Evolutionary conservation across 192 early-diverging fungal genomes (phyloP), one percentile per base, ranked within the genome.

Genomic region (Spizellomyces sp.): DNA sequence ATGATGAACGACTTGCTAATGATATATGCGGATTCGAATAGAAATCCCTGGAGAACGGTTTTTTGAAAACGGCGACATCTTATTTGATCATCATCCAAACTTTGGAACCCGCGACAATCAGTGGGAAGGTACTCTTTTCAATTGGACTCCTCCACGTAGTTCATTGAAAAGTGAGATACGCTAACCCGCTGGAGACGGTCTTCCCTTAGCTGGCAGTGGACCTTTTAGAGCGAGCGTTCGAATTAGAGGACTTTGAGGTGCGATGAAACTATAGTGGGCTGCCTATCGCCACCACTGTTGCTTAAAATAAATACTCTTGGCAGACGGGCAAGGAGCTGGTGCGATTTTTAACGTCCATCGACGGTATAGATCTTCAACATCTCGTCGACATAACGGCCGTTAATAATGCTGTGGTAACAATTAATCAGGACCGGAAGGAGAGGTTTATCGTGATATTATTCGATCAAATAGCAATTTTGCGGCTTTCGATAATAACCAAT

Each of bases 11-110:
- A 67, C 27, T 36, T 36, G 27, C 27, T 36, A 67, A 55, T 12
- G 43, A 15, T 36, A n/a, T 27, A 58, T 55, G 21, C 46, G n/a
- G 17, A 41, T 36, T 54, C 14, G 50, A 54, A 12, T 54, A 12
- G 17, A 12, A 54, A 54, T 56, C 60, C 1, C 72, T 99, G 73
- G 85, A 79, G 7, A 75, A 79, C 54, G 86, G 86, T 9, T 77
- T 83, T 7, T 77, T 98, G 19, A 78, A 87, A 52, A 96, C 95
- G 6, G 97, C 97, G 0, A 95, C 95, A 0, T 95, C 95, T 36
- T 95, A 93, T 79, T 75, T 99, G 12, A 90, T 98, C 50, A 91
- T 98, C 56, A 76, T 97, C 47, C 97, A 99, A 69, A 95, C 95
- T 6, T 77, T 99, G 64, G 90, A 96, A 67, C 88, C 95, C 1